Evolutionary conservation across 345 rosid species (phyloP), one percentile per base, ranked within the genome.

Genomic region (Citrus inodora): DNA sequence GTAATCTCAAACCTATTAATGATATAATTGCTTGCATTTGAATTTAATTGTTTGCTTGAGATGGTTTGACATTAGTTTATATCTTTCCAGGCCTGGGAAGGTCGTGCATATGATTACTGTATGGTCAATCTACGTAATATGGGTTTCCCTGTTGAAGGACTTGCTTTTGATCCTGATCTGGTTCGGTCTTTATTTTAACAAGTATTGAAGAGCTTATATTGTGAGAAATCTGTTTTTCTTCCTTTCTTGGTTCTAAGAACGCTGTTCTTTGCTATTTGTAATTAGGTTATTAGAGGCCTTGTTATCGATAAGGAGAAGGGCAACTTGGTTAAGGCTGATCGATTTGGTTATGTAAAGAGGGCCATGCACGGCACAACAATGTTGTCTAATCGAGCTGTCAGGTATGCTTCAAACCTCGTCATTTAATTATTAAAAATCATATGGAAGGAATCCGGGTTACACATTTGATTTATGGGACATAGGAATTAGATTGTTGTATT

Each of bases 241-340:
- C 46, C 19, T 61, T 35, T 72, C 60, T 53, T 78, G 65, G 33
- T 76, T 53, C 42, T 28, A n/a, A 70, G 35, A 42, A 9, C 33
- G 24, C 79, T 75, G 17, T 70, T 37, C 65, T 38, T 58, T 71
- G 71, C 60, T 81, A 21, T 76, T 46, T 79, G 16, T 79, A 22
- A 65, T 60, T 79, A 92, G 96, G 94, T 93, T 35, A 95, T 93
- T 72, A 90, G 98, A 87, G 99, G 99, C 76, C 98, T 95, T 73
- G 96, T 95, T 83, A 95, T 95, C 65, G 98, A 95, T 84, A 95
- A 92, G 92, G 95, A 95, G 84, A 92, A 87, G 25, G 99, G 99
- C 48, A 95, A 95, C 74, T 80, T 95, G 90, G 99, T 95, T 46
- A 93, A 95, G 92, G 96, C 99, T 6, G 99, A 95, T 81, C 89